Conservation (phyloP, 495 filamentous ascomycete genomes). For the Aspergillus funiculosus region DNA sequence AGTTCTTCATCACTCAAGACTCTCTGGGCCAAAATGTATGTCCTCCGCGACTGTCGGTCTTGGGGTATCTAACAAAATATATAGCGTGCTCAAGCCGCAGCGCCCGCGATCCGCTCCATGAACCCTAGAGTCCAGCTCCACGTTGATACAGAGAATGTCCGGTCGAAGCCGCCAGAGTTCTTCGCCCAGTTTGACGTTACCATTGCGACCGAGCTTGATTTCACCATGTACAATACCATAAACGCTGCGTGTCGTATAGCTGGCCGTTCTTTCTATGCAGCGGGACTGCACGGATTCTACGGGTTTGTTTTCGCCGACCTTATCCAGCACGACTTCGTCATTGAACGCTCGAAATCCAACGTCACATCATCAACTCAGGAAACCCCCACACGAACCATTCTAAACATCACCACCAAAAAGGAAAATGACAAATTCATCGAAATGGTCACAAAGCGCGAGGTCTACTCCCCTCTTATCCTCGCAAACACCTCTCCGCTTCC, state of each 20-base stretch:
- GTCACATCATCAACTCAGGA: constrained; percentile 61
- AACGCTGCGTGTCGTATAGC: constrained; percentile 76
- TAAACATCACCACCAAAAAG: constrained; percentile 64
- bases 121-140: constrained; percentile 83
- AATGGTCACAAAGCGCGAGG: constrained; percentile 85
- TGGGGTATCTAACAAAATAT: no score
- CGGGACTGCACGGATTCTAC: constrained; percentile 81
- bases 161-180: constrained; percentile 59
- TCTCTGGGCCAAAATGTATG: constrained; percentile 72
- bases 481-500: constrained; percentile 72
- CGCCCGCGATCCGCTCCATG: constrained; percentile 68
- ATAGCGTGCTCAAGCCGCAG: constrained; percentile 78
- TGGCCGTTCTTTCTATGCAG: constrained; percentile 79
- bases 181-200: constrained; percentile 75
- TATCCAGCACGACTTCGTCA: constrained; percentile 77
- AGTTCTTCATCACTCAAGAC: constrained; percentile 76
- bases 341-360: constrained; percentile 80
- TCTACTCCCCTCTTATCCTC: constrained; percentile 74
- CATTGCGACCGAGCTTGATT: constrained; percentile 85
- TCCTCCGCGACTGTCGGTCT: no score
- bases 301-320: constrained; percentile 94
- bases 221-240: constrained; percentile 63
- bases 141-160: constrained; percentile 60
- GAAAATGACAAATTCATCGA: constrained; percentile 72
- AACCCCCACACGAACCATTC: constrained; percentile 68